A percentile compares a stretch with the other conserved stretches of the same genome.
phyloP scores from a whole-genome alignment of 108 stramenopile genomes.

The Skeletonema tropicum region DNA sequence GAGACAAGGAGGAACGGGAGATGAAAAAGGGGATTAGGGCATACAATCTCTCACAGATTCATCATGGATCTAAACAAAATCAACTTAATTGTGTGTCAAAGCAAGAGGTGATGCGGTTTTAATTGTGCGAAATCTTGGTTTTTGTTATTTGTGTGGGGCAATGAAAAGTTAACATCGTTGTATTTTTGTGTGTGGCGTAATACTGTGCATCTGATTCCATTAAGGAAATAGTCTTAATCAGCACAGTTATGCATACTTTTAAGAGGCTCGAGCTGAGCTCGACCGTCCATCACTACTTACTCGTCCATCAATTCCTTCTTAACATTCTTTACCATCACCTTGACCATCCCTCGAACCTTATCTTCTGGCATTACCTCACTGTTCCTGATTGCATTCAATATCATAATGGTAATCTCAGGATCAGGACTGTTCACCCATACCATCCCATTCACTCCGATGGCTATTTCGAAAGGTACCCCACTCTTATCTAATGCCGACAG shows the following conservation, averaged over 20 bases:
- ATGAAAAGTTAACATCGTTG: background rate
- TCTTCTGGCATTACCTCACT: constrained; percentile 74
- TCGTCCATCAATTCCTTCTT: constrained; percentile 36
- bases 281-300: background rate
- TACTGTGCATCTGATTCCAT: background rate
- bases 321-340: constrained; percentile 71
- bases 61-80: background rate
- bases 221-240: background rate
- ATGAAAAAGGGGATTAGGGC: too few relatives aligned
- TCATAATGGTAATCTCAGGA: constrained; percentile 74
- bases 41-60: too few relatives aligned
- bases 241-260: background rate
- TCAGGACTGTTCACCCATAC: constrained; percentile 76
- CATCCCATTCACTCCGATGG: constrained; percentile 82
- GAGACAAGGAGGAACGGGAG: too few relatives aligned
- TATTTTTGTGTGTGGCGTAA: background rate
- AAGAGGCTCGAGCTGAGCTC: background rate
- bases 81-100: background rate
- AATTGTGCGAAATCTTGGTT: background rate
- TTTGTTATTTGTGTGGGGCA: background rate
- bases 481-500: constrained; percentile 58
- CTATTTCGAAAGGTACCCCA: constrained; percentile 73
- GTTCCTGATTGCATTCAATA: constrained; percentile 81
- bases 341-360: constrained; percentile 82
- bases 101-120: background rate